A percentile compares a stretch with the other conserved stretches of the same genome.
phyloP scores from a whole-genome alignment of 2,329 filamentous ascomycete genomes.

The Ophiocordyceps camponoti-saundersi region DNA sequence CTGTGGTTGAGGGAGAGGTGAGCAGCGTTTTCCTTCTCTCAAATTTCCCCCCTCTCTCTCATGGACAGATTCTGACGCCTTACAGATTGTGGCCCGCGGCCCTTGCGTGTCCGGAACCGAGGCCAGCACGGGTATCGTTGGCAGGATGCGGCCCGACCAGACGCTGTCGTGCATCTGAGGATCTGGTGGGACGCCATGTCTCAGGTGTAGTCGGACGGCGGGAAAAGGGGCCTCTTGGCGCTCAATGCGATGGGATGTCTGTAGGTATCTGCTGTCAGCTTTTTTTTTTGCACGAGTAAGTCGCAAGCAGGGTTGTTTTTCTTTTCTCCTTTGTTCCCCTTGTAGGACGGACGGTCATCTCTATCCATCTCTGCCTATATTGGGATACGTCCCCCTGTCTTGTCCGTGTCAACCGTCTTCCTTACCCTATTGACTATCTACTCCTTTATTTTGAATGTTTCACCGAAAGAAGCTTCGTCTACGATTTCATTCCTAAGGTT shows the following conservation, averaged over 20 bases:
- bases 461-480: neutral
- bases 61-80: too few relatives aligned
- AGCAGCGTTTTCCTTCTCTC: slow-evolving; percentile 10
- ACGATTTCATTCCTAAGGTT: neutral
- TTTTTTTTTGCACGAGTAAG: neutral
- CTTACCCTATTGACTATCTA: too few relatives aligned
- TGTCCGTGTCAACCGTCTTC: too few relatives aligned
- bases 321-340: neutral
- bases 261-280: neutral
- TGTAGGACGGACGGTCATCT: neutral
- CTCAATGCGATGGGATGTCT: neutral
- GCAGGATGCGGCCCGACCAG: slow-evolving; percentile 52
- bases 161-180: slow-evolving; percentile 42
- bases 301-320: neutral
- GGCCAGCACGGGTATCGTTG: slow-evolving; percentile 44
- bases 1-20: slow-evolving; percentile 46
- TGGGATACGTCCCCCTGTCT: too few relatives aligned
- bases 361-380: neutral
- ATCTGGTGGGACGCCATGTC: neutral
- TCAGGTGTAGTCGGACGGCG: neutral
- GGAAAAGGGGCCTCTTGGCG: neutral
- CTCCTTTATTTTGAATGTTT: too few relatives aligned
- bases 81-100: slow-evolving; percentile 52
- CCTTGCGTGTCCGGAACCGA: slow-evolving; percentile 56
- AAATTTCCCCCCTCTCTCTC: neutral